Evolutionary conservation across 331 rosid species (phyloP).

Genomic region (Pyrus hybrid): DNA sequence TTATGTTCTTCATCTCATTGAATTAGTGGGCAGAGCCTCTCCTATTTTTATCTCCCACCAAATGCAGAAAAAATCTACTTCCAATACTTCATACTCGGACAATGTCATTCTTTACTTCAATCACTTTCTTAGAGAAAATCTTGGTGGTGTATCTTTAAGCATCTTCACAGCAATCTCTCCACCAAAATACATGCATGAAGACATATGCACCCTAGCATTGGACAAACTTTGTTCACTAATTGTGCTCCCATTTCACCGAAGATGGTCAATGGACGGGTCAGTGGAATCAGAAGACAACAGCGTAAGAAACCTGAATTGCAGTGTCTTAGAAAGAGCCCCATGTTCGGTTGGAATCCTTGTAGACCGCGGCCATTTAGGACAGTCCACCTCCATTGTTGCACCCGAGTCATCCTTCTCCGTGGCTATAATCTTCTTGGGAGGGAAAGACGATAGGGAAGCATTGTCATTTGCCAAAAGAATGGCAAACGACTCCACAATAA

Average conservation of each 20-base stretch:
- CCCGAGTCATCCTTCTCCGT: background rate
- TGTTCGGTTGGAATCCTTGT: conserved; percentile 44
- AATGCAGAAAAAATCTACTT: background rate
- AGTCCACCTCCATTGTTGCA: background rate
- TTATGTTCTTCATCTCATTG: conserved; percentile 40
- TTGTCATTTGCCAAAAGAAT: conserved; percentile 36
- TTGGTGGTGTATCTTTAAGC: conserved; percentile 5
- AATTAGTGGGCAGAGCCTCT: conserved; percentile 39
- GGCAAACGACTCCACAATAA: background rate
- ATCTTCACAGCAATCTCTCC: conserved; percentile 44
- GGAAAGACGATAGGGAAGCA: conserved; percentile 46
- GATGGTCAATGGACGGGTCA: conserved; percentile 34
- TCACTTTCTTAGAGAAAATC: conserved; percentile 20
- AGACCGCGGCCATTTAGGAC: conserved; percentile 8
- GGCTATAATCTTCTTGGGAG: conserved; percentile 37
- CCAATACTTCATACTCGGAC: conserved; percentile 22
- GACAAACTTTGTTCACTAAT: conserved; percentile 37
- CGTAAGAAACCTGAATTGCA: conserved; percentile 24
- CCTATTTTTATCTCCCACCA: conserved; percentile 49
- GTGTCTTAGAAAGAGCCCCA: conserved; percentile 36
- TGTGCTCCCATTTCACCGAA: conserved; percentile 45
- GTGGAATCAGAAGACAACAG: conserved; percentile 24
- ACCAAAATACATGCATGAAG: conserved; percentile 30
- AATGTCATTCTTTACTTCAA: conserved; percentile 26
- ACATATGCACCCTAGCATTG: conserved; percentile 31